phyloP scores from a whole-genome alignment of 2,329 filamentous ascomycete genomes.

The Myriosclerotinia scirpicola region DNA sequence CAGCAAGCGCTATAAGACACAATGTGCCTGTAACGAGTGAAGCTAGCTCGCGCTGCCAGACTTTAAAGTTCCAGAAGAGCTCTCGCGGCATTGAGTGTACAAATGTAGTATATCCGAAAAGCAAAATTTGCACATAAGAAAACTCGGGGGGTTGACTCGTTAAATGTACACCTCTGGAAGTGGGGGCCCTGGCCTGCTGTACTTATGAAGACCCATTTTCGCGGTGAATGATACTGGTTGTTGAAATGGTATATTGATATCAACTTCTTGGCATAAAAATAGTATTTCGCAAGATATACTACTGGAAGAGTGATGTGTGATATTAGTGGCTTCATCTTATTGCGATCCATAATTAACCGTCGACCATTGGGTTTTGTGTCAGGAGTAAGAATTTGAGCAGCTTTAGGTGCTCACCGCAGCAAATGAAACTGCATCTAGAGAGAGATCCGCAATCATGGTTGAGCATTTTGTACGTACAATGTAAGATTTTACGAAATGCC shows the following conservation, averaged over 20 bases:
- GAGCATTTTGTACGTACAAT: conserved; percentile 11
- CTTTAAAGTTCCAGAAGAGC: conserved; percentile 13
- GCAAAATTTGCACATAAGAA: not conserved
- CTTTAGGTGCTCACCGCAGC: not conserved
- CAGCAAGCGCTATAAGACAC: conserved; percentile 16
- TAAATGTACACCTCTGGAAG: not conserved
- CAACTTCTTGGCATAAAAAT: conserved; percentile 9
- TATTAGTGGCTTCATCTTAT: not conserved
- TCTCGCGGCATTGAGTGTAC: conserved; percentile 4
- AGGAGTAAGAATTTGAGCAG: too few relatives aligned
- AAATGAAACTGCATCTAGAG: not conserved
- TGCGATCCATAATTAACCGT: not conserved
- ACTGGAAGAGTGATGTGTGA: not conserved
- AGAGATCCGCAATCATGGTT: not conserved
- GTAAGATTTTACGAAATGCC: not conserved
- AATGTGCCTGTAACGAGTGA: conserved; percentile 3
- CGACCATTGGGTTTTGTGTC: too few relatives aligned
- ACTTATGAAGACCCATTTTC: not conserved
- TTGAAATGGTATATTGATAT: too few relatives aligned
- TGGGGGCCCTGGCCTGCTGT: not conserved
- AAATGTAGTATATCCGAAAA: not conserved
- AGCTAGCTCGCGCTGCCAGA: conserved; percentile 13
- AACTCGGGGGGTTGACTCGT: not conserved
- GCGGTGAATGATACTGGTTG: not conserved
- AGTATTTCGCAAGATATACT: not conserved